These are phyloP conservation scores for Psilocybe sp. DNA, from an alignment of 768 basidiomycete species.

Conservation along the genomic window DNA sequence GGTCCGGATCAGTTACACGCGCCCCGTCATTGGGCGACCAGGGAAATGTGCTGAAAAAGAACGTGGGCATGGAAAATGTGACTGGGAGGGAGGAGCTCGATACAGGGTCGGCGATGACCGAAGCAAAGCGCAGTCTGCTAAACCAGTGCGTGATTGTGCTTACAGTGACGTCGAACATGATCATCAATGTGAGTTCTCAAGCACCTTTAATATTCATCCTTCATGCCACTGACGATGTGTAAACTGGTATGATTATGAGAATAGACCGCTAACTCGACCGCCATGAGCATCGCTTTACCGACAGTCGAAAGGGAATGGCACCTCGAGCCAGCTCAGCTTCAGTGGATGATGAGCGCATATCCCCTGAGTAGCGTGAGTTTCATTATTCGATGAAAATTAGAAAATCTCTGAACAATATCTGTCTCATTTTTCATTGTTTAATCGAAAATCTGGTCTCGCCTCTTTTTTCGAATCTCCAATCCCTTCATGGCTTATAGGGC, in stretches of 20 bases:
- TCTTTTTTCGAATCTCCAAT: not conserved
- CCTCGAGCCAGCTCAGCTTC: constrained; percentile 49
- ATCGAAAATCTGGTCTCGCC: too few species aligned
- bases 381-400: too few species aligned
- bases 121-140: constrained; percentile 2
- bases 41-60: too few species aligned
- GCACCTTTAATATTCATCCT: not conserved
- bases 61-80: not conserved
- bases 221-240: not conserved
- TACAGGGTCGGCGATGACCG: not conserved
- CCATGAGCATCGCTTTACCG: constrained; percentile 50
- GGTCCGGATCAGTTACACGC: too few species aligned
- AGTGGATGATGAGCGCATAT: constrained; percentile 69
- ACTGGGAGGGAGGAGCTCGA: not conserved
- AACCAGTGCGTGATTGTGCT: constrained; percentile 15
- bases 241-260: not conserved
- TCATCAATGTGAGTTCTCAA: constrained; percentile 15
- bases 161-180: constrained; percentile 15
- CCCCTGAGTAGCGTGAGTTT: constrained; percentile 55
- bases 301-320: constrained; percentile 47
- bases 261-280: constrained; percentile 41
- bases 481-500: constrained; percentile 1
- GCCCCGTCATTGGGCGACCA: too few species aligned
- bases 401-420: too few species aligned
- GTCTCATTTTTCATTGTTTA: too few species aligned